phyloP scores from a whole-genome alignment of 768 basidiomycete species.

The Amanita jacksonii region DNA sequence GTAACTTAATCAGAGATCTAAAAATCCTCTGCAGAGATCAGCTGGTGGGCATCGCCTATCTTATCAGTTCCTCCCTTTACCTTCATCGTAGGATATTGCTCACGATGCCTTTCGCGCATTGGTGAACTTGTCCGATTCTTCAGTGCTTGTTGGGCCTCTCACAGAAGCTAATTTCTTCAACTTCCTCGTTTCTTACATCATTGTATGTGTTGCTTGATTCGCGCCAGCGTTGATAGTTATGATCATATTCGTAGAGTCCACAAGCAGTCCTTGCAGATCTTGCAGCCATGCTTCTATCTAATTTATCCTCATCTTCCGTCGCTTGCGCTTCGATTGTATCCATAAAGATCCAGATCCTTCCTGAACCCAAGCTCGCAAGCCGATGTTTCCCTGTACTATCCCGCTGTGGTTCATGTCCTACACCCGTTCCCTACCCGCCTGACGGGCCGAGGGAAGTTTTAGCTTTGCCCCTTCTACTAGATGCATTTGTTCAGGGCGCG shows the following conservation, averaged over 20 bases:
- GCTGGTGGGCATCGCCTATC: conserved; percentile 36
- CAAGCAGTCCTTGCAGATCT: conserved; percentile 87
- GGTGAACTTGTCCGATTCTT: conserved; percentile 86
- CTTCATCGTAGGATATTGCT: conserved; percentile 57
- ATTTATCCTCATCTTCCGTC: conserved; percentile 68
- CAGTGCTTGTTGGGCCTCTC: conserved; percentile 53
- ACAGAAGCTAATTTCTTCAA: conserved; percentile 64
- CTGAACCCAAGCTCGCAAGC: conserved; percentile 35
- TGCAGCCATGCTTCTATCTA: conserved; percentile 96
- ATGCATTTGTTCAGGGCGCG: conserved; percentile 79
- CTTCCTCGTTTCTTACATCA: conserved; percentile 84
- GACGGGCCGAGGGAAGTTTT: conserved; percentile 41
- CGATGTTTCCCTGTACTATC: conserved; percentile 68
- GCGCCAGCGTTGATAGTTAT: conserved; percentile 5
- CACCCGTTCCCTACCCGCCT: conserved; percentile 63
- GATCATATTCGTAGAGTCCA: conserved; percentile 54
- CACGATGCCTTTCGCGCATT: conserved; percentile 94
- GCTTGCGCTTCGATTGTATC: conserved; percentile 56
- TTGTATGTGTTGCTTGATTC: conserved; percentile 44
- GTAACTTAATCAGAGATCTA: conserved; percentile 65
- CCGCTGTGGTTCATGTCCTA: conserved; percentile 67
- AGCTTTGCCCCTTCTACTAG: conserved; percentile 76
- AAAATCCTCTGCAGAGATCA: conserved; percentile 86
- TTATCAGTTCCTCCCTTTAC: conserved; percentile 9
- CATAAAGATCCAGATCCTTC: conserved; percentile 57